A percentile compares a stretch with the other conserved stretches of the same genome.
Conservation (phyloP, 192 early-diverging fungal species). For the Backusella luteola region DNA sequence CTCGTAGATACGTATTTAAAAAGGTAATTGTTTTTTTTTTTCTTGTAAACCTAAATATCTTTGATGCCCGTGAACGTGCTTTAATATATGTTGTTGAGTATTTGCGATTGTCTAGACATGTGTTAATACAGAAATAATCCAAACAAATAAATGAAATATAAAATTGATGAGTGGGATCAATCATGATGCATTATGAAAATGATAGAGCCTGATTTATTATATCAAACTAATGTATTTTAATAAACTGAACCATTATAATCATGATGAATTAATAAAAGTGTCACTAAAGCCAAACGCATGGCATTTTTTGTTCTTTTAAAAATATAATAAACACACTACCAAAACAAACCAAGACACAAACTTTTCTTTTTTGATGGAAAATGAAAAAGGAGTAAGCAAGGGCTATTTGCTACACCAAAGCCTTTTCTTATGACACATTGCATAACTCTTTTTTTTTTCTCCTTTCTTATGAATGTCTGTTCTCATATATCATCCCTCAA, state of each 20-base stretch:
- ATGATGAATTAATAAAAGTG: neutral
- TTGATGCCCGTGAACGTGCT: neutral
- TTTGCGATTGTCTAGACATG: neutral
- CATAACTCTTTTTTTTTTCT: neutral
- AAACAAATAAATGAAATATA: neutral
- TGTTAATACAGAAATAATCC: neutral
- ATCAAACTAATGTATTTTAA: neutral
- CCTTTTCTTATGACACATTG: neutral
- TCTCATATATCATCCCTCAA: too few species aligned
- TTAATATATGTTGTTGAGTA: neutral
- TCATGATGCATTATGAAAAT: neutral
- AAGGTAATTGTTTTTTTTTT: too few species aligned
- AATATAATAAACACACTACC: neutral
- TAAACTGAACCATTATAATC: neutral
- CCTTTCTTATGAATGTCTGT: neutral
- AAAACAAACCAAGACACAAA: neutral
- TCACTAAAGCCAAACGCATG: neutral
- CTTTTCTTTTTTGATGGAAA: neutral
- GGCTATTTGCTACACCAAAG: neutral
- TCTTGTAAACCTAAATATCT: too few species aligned
- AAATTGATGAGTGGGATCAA: neutral
- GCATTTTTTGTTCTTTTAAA: neutral
- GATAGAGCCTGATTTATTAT: neutral
- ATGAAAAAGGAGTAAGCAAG: neutral
- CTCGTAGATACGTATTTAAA: too few species aligned